These are phyloP conservation scores for Torulaspora maleeae DNA, from an alignment of 805 yeast species.

Conservation along the genomic window DNA sequence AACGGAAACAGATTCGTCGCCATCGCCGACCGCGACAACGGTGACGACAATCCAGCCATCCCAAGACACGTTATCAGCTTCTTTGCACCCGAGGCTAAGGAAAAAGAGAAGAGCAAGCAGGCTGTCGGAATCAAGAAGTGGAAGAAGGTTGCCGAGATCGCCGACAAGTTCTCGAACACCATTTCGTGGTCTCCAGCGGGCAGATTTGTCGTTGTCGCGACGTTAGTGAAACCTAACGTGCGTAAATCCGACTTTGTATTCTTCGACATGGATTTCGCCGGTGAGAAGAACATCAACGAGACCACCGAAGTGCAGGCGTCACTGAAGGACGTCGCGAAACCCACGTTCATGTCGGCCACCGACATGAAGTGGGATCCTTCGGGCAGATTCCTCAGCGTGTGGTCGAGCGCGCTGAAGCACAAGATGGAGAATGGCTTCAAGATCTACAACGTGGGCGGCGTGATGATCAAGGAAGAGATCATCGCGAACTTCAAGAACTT, in stretches of 20 bases:
- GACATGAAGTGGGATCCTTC: conserved; percentile 92
- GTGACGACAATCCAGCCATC: conserved; percentile 55
- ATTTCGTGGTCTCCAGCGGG: conserved; percentile 91
- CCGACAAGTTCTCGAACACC: conserved; percentile 63
- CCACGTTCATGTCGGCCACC: conserved; percentile 72
- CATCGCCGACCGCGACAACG: conserved; percentile 56
- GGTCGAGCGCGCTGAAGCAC: conserved; percentile 84
- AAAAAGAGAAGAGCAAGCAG: conserved; percentile 45
- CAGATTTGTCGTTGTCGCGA: conserved; percentile 62
- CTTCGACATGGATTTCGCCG: conserved; percentile 81
- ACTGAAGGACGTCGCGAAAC: conserved; percentile 56
- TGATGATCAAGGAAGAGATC: conserved; percentile 64
- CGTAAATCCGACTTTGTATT: conserved; percentile 70
- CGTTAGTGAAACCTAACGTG: conserved; percentile 43
- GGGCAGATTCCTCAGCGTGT: conserved; percentile 82
- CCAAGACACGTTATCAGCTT: conserved; percentile 65
- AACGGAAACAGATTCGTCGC: conserved; percentile 79
- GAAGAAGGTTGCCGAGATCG: conserved; percentile 54
- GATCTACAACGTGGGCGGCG: conserved; percentile 80
- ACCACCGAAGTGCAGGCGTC: conserved; percentile 48
- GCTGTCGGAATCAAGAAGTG: conserved; percentile 45
- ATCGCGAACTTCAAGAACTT: conserved; percentile 83
- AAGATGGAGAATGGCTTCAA: conserved; percentile 87
- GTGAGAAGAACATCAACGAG: conserved; percentile 42
- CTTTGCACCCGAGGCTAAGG: conserved; percentile 70